A percentile compares a stretch with the other conserved stretches of the same genome.
These are phyloP conservation scores for Suillus subalutaceus DNA, from an alignment of 768 basidiomycete species.

Conservation along the genomic window DNA sequence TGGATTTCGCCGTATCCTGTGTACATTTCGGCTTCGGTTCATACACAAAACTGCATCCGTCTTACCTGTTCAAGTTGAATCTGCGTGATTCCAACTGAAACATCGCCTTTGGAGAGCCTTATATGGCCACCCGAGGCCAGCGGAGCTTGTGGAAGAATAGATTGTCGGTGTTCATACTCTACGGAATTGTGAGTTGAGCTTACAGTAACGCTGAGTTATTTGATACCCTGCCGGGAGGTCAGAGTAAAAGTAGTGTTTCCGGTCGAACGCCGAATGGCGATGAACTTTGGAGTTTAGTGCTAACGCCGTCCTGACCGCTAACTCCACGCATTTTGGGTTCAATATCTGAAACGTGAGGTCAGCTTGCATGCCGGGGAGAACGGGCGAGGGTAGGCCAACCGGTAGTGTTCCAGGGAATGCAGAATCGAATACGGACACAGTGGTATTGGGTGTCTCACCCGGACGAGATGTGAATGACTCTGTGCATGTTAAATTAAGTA, in stretches of 20 bases:
- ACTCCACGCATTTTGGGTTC: conserved; percentile 71
- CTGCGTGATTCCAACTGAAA: conserved; percentile 83
- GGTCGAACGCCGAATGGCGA: conserved; percentile 79
- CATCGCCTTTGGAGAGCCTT: conserved; percentile 40
- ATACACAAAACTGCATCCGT: background rate
- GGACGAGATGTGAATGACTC: conserved; percentile 45
- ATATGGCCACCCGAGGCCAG: conserved; percentile 73
- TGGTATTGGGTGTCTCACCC: conserved; percentile 66
- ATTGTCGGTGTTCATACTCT: background rate
- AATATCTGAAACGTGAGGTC: conserved; percentile 44
- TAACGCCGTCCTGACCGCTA: conserved; percentile 80
- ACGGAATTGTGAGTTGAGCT: background rate
- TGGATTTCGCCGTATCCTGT: conserved; percentile 92
- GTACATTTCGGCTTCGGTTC: background rate
- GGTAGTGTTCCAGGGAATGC: conserved; percentile 94
- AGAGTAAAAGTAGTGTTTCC: conserved; percentile 98
- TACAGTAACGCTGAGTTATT: conserved; percentile 88
- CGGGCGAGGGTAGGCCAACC: conserved; percentile 46
- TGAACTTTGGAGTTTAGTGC: conserved; percentile 74
- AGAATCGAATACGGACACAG: conserved; percentile 80
- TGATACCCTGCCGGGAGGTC: conserved; percentile 96
- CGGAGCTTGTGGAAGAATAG: conserved; percentile 56
- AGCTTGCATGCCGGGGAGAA: conserved; percentile 7
- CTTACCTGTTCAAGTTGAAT: conserved; percentile 93
- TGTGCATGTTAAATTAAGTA: conserved; percentile 22